Base-by-base conservation (phyloP, 768 basidiomycete species). In the Mycena amicta region DNA sequence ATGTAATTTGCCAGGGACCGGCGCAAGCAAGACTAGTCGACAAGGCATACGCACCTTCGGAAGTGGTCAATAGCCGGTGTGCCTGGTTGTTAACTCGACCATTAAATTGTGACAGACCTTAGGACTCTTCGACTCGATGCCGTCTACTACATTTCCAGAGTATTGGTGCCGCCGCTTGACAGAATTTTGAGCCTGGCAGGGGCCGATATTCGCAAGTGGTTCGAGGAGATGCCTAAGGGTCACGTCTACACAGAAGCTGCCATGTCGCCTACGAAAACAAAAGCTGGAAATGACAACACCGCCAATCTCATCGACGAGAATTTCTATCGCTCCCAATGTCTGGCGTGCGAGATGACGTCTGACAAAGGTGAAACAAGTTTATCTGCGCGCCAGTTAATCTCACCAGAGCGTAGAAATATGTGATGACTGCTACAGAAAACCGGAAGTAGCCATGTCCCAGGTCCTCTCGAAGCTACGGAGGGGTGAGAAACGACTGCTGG, bases 181-280 rank as follows among this genome's bases (percentile, higher is more conserved):
- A 84, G 97, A 46, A 84, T 99, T 45, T 93, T 98, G 78, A 93
- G 89, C 59, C 84, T 98, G 23, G 80, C 95, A 30, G 95, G 96
- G 16, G 93, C 89, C 8, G 90, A 97, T 68, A 87, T 96, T 26
- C 81, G 82, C 52, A 76, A 80, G 41, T 98, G 96, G 96, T 98
- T 86, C 67, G 80, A 88, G 50, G 87, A 89, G 27, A 94, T 95
- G 93, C 91, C 2, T 86, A 85, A 69, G 75, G 67, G 2, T 65
- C 62, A 40, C 50, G 55, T 37, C 18, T 68, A 49, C 47, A 26
- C 26, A 33, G 66, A 77, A 39, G 74, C 78, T 55, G 73, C 75
- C 47, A 74, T 72, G 41, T 68, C 72, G 28, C 67, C 72, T 4
- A 60, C 52, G 46, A 72, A 69, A 54, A 52, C 52, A 28, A 53